Evolutionary conservation across 2,329 filamentous ascomycete genomes (phyloP).

Genomic region (Epichloe aotearoae): DNA sequence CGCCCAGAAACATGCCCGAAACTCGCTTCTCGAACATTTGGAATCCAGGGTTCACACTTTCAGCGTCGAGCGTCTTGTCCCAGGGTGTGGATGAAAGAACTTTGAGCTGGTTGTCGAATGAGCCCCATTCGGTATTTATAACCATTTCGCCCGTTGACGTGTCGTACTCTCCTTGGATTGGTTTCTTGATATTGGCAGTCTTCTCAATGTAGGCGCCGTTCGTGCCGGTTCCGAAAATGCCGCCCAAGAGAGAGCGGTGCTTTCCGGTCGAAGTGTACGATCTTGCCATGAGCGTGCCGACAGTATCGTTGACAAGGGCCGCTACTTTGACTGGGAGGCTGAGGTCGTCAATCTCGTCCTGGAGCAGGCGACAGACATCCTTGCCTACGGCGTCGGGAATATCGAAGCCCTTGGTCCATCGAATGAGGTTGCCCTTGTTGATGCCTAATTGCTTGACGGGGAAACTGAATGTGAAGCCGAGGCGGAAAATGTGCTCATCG

Average conservation of each 20-base stretch:
- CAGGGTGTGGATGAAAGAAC: slow-evolving; percentile 78
- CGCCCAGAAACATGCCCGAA: slow-evolving; percentile 95
- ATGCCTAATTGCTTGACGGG: slow-evolving; percentile 89
- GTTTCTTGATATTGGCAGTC: slow-evolving; percentile 70
- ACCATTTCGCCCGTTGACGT: slow-evolving; percentile 84
- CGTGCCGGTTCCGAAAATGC: slow-evolving; percentile 94
- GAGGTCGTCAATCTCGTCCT: slow-evolving; percentile 77
- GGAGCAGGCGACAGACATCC: slow-evolving; percentile 84
- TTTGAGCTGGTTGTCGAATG: slow-evolving; percentile 86
- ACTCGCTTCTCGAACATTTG: slow-evolving; percentile 99
- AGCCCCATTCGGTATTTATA: slow-evolving; percentile 96
- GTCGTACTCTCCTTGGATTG: slow-evolving; percentile 58
- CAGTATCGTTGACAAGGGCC: slow-evolving; percentile 92
- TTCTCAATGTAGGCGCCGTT: slow-evolving; percentile 98
- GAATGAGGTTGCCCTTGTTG: slow-evolving; percentile 85
- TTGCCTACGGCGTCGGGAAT: slow-evolving; percentile 89
- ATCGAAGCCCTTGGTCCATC: slow-evolving; percentile 98
- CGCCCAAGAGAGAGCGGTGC: slow-evolving; percentile 76
- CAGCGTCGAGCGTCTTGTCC: slow-evolving; percentile 64
- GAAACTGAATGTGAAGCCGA: slow-evolving; percentile 99
- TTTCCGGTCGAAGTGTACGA: slow-evolving; percentile 88
- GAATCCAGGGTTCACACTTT: slow-evolving; percentile 80
- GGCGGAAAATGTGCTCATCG: slow-evolving; percentile 71
- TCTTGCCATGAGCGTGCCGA: slow-evolving; percentile 93
- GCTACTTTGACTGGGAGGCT: slow-evolving; percentile 85